phyloP scores from a whole-genome alignment of 805 yeast genomes.

The Priceomyces carsonii region DNA sequence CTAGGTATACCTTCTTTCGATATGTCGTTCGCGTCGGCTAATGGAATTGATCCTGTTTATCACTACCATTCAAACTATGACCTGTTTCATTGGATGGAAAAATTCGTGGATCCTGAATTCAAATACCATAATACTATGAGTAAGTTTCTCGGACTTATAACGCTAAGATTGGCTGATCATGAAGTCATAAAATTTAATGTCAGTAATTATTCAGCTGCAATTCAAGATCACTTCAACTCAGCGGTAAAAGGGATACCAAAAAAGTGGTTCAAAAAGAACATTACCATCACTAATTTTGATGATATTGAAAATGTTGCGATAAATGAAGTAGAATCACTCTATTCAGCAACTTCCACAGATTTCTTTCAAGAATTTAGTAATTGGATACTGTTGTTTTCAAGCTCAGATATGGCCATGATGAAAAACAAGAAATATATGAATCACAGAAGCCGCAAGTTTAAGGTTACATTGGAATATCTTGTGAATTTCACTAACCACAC shows the following conservation, averaged over 20 bases:
- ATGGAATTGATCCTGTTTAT: slow-evolving; percentile 54
- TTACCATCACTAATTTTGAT: slow-evolving; percentile 4
- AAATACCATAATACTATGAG: slow-evolving; percentile 57
- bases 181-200: slow-evolving; percentile 46
- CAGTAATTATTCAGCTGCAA: slow-evolving; percentile 38
- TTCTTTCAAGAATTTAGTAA: not conserved
- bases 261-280: slow-evolving; percentile 29
- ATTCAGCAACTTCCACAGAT: not conserved
- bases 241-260: slow-evolving; percentile 37
- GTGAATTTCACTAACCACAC: not conserved
- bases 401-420: too few species aligned
- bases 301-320: slow-evolving; percentile 7
- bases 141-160: slow-evolving; percentile 51
- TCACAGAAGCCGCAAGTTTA: not conserved
- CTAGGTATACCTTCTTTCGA: slow-evolving; percentile 63
- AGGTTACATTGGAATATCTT: not conserved
- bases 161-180: slow-evolving; percentile 49
- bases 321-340: slow-evolving; percentile 1
- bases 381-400: too few species aligned
- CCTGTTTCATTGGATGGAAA: slow-evolving; percentile 69
- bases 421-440: not conserved
- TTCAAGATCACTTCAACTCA: slow-evolving; percentile 38
- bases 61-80: slow-evolving; percentile 79
- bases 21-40: slow-evolving; percentile 49
- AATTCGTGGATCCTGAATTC: slow-evolving; percentile 63